Conservation (phyloP, 176 grass and related monocot species). For the Lolium perenne region DNA sequence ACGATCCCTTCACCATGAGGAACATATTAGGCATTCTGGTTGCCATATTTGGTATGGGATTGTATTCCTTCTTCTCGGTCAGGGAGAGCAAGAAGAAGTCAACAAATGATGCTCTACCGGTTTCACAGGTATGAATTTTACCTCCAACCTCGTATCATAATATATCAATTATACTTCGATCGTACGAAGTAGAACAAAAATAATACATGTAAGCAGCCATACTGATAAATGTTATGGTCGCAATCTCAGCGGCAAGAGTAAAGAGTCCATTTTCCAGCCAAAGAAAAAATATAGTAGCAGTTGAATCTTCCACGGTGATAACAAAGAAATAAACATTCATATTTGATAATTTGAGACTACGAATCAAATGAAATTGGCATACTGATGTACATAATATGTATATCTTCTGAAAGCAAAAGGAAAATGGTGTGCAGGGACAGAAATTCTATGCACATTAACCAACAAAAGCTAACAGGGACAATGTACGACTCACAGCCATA, state of each 20-base stretch:
- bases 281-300: constrained; percentile 2
- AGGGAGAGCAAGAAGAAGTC: constrained; percentile 94
- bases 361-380: constrained; percentile 21
- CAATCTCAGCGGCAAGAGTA: constrained; percentile 25
- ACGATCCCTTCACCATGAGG: constrained; percentile 78
- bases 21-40: constrained; percentile 92
- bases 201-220: neutral
- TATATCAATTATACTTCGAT: constrained; percentile 16
- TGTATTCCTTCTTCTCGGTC: constrained; percentile 93
- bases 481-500: constrained; percentile 1
- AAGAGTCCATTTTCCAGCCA: constrained; percentile 23
- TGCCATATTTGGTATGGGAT: constrained; percentile 91
- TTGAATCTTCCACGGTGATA: neutral
- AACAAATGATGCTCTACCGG: constrained; percentile 68
- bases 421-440: constrained; percentile 1
- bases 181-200: neutral
- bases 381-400: constrained; percentile 22
- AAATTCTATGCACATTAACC: constrained; percentile 30
- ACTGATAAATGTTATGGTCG: constrained; percentile 3
- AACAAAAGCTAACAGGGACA: neutral
- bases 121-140: constrained; percentile 78
- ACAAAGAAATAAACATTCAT: neutral
- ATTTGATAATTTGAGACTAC: constrained; percentile 6
- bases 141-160: constrained; percentile 5
- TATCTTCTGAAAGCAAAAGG: constrained; percentile 8